phyloP scores from a whole-genome alignment of 2,329 filamentous ascomycete genomes.

The Colletotrichum cuscutae region DNA sequence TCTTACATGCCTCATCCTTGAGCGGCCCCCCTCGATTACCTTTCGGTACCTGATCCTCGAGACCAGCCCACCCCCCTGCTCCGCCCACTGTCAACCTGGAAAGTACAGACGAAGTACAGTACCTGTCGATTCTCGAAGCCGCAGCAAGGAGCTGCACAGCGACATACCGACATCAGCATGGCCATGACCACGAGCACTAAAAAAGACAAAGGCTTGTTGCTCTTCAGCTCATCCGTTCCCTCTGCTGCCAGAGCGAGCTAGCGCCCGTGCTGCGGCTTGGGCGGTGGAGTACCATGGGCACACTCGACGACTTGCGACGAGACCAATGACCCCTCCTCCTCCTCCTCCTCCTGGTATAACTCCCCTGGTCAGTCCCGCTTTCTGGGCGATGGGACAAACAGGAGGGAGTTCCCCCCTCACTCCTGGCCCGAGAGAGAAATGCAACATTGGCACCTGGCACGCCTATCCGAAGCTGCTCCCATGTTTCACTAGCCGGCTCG shows the following conservation, averaged over 20 bases:
- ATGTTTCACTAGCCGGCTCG: conserved; percentile 33
- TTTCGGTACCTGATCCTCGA: conserved; percentile 23
- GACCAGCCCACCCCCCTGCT: conserved; percentile 20
- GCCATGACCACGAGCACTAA: not conserved
- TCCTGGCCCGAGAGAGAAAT: conserved; percentile 24
- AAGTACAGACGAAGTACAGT: conserved; percentile 27
- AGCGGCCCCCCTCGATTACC: conserved; percentile 5
- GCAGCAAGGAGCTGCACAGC: not conserved
- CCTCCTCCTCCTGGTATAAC: conserved; percentile 18
- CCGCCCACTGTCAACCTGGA: not conserved
- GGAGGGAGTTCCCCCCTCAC: conserved; percentile 7
- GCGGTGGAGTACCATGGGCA: conserved; percentile 15
- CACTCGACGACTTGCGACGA: not conserved
- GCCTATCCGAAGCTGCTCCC: conserved; percentile 9
- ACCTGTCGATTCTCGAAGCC: not conserved
- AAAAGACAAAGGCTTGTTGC: not conserved
- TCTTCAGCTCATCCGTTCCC: not conserved
- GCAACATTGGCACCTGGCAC: conserved; percentile 26
- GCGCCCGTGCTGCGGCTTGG: conserved; percentile 27
- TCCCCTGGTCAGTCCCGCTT: conserved; percentile 28
- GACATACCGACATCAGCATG: not conserved
- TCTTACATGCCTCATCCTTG: conserved; percentile 27
- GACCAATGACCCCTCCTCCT: conserved; percentile 16
- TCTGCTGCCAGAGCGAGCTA: conserved; percentile 6
- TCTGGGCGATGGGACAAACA: not conserved